Evolutionary conservation across 2,329 filamentous ascomycete genomes (phyloP), one percentile per base, ranked within the genome.

Genomic region (Cladophialophora immunda): DNA sequence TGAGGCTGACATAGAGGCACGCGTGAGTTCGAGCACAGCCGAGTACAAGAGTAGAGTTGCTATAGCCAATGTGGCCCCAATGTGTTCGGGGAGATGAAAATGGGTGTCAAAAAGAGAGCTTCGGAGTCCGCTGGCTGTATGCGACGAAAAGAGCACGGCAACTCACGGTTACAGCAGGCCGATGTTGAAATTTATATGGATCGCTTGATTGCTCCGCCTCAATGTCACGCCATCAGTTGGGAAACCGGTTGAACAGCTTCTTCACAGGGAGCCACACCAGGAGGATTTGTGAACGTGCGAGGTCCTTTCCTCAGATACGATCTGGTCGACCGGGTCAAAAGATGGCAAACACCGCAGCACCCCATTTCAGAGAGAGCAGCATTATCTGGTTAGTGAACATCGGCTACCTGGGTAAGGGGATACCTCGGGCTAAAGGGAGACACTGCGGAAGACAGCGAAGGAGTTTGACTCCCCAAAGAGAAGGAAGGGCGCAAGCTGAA

Each of bases 371-470:
- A 22, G 34, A 27, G 8, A 19, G 19, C n/a, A 19, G 19, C 3
- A 45, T 50, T 57, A 54, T 55, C 45, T 66, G 58, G 59, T 66
- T 66, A 66, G 59, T 66, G 64, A 66, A 66, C 64, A 59, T 17
- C 52, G 50, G 27, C 27, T 25, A 41, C 38, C 41, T 50, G n/a
- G 50, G 64, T 4, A 45, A 47, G 41, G 57, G 27, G 62, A 27
- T 53, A 22, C 45, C 56, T 54, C 61, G 55, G 29, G 27, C 15
- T 2, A 60, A 53, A 7, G 41, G 19, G 7, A 29, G n/a, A 9
- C 13, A 15, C 17, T 19, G 19, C 19, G 9, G 47, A 6, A 19
- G 47, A 29, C n/a, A 30, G 13, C 11, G 25, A 41, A 15, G 41
- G 19, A 29, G 36, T 15, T 50, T 38, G n/a, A n/a, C 15, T 13